These are phyloP conservation scores for Backusella sp. DNA, from an alignment of 192 early-diverging fungal genomes.

Conservation along the genomic window DNA sequence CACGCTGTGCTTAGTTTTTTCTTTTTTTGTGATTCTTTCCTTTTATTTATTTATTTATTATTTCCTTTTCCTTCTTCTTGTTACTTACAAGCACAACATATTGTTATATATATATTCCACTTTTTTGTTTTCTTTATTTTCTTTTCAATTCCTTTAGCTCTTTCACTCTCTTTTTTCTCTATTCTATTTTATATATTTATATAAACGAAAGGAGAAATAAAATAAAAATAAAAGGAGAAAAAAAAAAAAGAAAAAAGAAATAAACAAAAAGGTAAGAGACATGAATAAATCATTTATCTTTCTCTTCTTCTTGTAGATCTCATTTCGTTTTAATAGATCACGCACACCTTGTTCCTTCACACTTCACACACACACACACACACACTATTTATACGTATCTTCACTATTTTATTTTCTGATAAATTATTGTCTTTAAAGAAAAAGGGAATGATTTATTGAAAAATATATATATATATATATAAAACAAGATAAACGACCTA, in stretches of 20 bases:
- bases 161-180: neutral
- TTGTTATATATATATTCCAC: neutral
- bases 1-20: neutral
- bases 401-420: neutral
- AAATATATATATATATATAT: neutral
- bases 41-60: neutral
- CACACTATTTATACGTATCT: neutral
- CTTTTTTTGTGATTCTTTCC: slow-evolving; percentile 2
- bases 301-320: neutral
- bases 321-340: neutral
- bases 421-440: neutral
- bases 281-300: neutral
- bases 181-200: neutral
- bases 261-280: neutral
- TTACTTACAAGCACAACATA: neutral
- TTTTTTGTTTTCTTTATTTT: neutral
- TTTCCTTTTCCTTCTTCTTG: neutral
- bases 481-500: neutral
- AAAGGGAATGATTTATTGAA: neutral
- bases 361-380: neutral
- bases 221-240: neutral
- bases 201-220: neutral
- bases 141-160: neutral
- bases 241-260: neutral
- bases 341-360: neutral